These are phyloP conservation scores for Plasmodium fragile DNA, from an alignment of 169 alveolate species.

Conservation along the genomic window DNA sequence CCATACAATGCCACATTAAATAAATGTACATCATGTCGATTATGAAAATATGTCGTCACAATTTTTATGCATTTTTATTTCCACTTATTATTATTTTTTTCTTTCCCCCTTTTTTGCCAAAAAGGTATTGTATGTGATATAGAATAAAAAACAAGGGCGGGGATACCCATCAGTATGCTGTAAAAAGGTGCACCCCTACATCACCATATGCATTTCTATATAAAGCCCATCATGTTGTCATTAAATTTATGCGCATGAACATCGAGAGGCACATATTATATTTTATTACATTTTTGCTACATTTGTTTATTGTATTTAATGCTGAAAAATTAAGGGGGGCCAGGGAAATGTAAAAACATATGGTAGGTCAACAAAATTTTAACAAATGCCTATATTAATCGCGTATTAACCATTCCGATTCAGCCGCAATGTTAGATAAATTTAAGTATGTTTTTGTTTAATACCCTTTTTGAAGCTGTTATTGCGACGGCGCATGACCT, in stretches of 20 bases:
- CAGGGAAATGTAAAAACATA: not conserved
- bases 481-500: not conserved
- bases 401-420: not conserved
- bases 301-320: not conserved
- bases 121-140: not conserved
- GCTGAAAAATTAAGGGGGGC: not conserved
- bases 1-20: not conserved
- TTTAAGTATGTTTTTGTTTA: not conserved
- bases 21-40: not conserved
- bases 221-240: not conserved
- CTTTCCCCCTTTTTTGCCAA: not conserved
- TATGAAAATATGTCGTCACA: not conserved
- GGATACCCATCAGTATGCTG: not conserved
- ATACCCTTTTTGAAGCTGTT: not conserved
- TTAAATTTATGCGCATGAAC: not conserved
- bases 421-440: not conserved
- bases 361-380: not conserved
- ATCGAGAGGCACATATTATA: not conserved
- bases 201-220: conserved; percentile 24
- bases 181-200: conserved; percentile 76
- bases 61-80: not conserved
- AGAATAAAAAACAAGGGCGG: not conserved
- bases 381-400: not conserved
- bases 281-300: not conserved
- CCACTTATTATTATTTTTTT: not conserved